Base-by-base conservation (phyloP, 2,329 filamentous ascomycete genomes). In the Neofusicoccum umdonicola region DNA sequence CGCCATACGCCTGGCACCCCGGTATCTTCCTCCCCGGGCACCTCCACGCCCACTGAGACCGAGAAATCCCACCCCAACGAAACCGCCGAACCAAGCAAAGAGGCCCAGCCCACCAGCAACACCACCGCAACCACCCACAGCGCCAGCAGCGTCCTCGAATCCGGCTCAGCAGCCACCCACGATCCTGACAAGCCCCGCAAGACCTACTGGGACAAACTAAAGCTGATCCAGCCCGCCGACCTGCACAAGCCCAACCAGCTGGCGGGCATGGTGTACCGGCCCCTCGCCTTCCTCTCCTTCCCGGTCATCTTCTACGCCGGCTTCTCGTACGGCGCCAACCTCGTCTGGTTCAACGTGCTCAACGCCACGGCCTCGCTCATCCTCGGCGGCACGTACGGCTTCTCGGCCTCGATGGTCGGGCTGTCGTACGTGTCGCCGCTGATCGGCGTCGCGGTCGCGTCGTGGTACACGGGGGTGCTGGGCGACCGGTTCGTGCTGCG, bases 271-370 rank as follows among this genome's bases (percentile, higher is more conserved):
- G 67, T 69, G 7, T 56, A 62, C 3, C 69, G 74, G 13, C 74
- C 74, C 4, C 66, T 78, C 67, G 66, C 70, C 72, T 67, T 78
- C 22, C 69, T 79, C 35, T 78, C 76, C 13, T 79, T 77, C 57
- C 75, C 78, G 0, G 73, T 78, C 47, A 76, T 79, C 48, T 71
- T 73, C 67, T 80, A 76, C 66, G 69, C 74, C 12, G 77, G 78
- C 12, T 79, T 80, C 69, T 71, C 68, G 27, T 80, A 79, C 68
- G 78, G 78, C 27, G 69, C 69, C 41, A 75, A 75, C 54, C 71
- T 80, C 7, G 70, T 77, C 57, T 80, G 78, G 77, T 79, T 79
- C 72, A 79, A 79, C 66, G 77, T 81, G 12, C 75, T 80, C 62
- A 80, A 81, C 66, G 78, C 71, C 4, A 80, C 79, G 1, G 69